Conservation (phyloP, 208 protist species). For the Novymonas esmeraldas region DNA sequence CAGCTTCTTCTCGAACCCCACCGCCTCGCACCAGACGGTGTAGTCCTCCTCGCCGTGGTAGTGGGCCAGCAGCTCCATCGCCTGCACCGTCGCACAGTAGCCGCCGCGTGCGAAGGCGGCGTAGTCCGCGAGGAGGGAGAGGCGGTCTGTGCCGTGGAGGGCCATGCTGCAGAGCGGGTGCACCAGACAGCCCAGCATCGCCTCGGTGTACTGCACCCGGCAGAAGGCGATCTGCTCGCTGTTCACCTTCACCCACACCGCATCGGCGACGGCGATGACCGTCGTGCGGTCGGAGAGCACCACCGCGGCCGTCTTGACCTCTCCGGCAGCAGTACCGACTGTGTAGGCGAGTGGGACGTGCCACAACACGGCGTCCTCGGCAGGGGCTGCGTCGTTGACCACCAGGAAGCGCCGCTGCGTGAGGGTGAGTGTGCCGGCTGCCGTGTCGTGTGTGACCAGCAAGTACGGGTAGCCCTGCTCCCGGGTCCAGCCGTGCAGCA, state of each 20-base stretch:
- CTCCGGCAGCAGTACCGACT: constrained; percentile 25
- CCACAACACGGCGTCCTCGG: constrained; percentile 67
- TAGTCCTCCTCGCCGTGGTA: constrained; percentile 34
- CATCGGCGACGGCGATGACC: constrained; percentile 14
- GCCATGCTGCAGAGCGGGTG: constrained; percentile 40
- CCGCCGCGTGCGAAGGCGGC: constrained; percentile 72
- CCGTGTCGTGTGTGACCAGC: constrained; percentile 17
- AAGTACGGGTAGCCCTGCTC: constrained; percentile 82
- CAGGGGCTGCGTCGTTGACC: constrained; percentile 31
- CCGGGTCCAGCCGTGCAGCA: constrained; percentile 73
- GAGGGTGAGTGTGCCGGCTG: constrained; percentile 24
- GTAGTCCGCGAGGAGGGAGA: constrained; percentile 70
- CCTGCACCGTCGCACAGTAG: constrained; percentile 43
- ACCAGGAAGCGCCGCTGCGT: constrained; percentile 54
- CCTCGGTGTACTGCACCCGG: constrained; percentile 68
- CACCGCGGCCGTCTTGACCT: constrained; percentile 10
- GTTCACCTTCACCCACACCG: constrained; percentile 76
- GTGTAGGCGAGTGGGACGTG: constrained; percentile 56
- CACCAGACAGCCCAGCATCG: constrained; percentile 48
- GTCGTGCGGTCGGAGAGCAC: constrained; percentile 27
- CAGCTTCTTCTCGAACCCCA: constrained; percentile 52
- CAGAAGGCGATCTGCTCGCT: constrained; percentile 75
- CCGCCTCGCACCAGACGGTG: constrained; percentile 47
- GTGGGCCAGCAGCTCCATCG: constrained; percentile 44
- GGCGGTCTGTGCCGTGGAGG: constrained; percentile 63